phyloP scores from a whole-genome alignment of 2,329 filamentous ascomycete genomes.

The Penicillium sp. region DNA sequence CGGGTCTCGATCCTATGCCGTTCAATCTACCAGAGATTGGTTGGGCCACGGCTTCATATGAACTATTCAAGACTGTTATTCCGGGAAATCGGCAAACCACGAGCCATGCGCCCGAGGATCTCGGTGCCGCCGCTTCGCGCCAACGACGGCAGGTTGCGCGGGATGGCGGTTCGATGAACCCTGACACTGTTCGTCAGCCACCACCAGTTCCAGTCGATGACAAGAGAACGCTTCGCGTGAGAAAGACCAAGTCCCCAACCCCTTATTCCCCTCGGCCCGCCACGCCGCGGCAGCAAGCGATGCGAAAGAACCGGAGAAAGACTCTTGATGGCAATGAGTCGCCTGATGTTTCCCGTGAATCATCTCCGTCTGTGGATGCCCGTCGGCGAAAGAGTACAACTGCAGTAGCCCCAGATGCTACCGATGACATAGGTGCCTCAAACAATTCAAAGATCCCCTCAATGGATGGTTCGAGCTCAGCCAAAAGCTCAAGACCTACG shows the following conservation, averaged over 20 bases:
- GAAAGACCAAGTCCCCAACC: slow-evolving; percentile 54
- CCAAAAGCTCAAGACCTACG: slow-evolving; percentile 26
- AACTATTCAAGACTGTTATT: slow-evolving; percentile 78
- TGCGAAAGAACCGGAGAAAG: slow-evolving; percentile 56
- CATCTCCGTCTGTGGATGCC: slow-evolving; percentile 23
- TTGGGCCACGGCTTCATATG: slow-evolving; percentile 81
- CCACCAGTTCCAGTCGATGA: slow-evolving; percentile 39
- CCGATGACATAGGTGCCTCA: slow-evolving; percentile 8
- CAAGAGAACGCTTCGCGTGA: slow-evolving; percentile 68
- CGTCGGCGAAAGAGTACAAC: slow-evolving; percentile 32
- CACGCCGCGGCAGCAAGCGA: slow-evolving; percentile 53
- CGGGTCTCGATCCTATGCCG: slow-evolving; percentile 48
- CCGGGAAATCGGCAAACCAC: slow-evolving; percentile 71
- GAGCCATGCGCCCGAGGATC: slow-evolving; percentile 75
- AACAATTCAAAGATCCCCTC: background rate
- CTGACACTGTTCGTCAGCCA: slow-evolving; percentile 20
- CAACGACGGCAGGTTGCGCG: slow-evolving; percentile 60
- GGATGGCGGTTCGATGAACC: slow-evolving; percentile 37
- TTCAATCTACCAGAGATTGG: slow-evolving; percentile 78
- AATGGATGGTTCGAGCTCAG: slow-evolving; percentile 16
- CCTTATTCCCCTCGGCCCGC: slow-evolving; percentile 54
- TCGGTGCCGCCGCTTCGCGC: slow-evolving; percentile 67
- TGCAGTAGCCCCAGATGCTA: slow-evolving; percentile 14
- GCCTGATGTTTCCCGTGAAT: slow-evolving; percentile 32
- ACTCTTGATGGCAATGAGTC: slow-evolving; percentile 59